Evolutionary conservation across 2,329 filamentous ascomycete genomes (phyloP).

Genomic region (Aspergillus tanneri): DNA sequence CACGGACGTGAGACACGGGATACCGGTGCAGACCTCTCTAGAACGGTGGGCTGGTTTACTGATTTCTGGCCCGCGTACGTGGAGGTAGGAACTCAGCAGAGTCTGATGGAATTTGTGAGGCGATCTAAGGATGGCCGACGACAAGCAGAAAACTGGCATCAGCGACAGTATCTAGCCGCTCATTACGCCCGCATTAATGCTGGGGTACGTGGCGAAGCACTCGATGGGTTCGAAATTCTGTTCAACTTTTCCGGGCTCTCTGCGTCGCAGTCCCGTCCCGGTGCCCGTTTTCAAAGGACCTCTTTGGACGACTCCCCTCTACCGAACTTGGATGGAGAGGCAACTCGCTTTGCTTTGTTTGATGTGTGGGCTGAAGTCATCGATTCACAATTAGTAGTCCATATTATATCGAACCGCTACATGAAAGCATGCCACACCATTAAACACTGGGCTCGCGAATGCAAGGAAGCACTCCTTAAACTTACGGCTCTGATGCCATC

Average conservation of each 20-base stretch:
- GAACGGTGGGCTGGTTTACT: slow-evolving; percentile 10
- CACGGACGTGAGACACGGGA: slow-evolving; percentile 3
- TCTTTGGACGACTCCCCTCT: background rate
- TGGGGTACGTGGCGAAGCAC: no score
- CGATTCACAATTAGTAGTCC: background rate
- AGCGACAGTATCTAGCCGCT: background rate
- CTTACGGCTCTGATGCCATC: background rate
- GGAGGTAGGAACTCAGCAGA: background rate
- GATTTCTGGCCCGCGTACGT: background rate
- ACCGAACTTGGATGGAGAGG: background rate
- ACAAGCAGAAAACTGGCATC: background rate
- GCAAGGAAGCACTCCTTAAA: background rate
- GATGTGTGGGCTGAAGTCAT: background rate
- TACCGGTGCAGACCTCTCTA: background rate
- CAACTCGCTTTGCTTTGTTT: background rate
- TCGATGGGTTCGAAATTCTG: background rate
- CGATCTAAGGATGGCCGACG: background rate
- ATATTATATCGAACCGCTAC: background rate
- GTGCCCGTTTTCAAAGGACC: background rate
- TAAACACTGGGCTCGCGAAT: background rate
- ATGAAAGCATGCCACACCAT: background rate
- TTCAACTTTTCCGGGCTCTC: background rate
- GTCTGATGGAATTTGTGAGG: background rate
- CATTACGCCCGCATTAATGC: background rate
- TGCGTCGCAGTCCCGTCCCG: background rate